phyloP scores from a whole-genome alignment of 805 yeast species.

The Hanseniaspora hatyaiensis region DNA sequence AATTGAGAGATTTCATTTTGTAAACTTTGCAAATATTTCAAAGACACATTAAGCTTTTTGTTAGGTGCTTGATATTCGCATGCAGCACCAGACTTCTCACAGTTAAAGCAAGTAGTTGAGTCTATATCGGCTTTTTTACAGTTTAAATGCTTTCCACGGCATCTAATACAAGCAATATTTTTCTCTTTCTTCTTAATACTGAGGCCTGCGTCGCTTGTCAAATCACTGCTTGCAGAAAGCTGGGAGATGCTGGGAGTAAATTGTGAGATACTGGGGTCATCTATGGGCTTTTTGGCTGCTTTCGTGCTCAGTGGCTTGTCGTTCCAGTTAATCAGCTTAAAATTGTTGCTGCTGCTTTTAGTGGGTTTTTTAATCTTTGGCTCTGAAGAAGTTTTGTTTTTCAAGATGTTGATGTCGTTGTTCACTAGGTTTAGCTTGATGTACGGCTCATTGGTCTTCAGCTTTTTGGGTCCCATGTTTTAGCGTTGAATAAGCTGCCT shows the following conservation, averaged over 20 bases:
- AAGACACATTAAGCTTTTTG: conserved; percentile 58
- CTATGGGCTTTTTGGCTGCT: no score
- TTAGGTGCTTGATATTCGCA: conserved; percentile 68
- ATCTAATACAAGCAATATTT: conserved; percentile 43
- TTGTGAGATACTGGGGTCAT: no score
- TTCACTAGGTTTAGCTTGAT: not conserved
- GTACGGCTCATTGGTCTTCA: not conserved
- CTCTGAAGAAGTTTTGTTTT: no score
- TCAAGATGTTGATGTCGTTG: not conserved
- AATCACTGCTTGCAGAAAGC: not conserved
- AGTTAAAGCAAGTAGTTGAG: conserved; percentile 43
- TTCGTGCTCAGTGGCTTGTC: no score
- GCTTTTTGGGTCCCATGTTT: not conserved
- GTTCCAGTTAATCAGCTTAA: no score
- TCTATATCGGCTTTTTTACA: conserved; percentile 29
- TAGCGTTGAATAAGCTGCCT: not conserved
- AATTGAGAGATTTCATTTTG: conserved; percentile 57
- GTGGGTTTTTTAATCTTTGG: no score
- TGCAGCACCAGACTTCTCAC: conserved; percentile 41
- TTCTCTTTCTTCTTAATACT: conserved; percentile 20
- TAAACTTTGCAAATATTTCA: conserved; percentile 53
- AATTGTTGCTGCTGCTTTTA: no score
- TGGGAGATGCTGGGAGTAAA: no score
- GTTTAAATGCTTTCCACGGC: conserved; percentile 60
- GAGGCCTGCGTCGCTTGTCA: no score